Conservation (phyloP, 192 early-diverging fungal species). For the Diversispora eburnea region DNA sequence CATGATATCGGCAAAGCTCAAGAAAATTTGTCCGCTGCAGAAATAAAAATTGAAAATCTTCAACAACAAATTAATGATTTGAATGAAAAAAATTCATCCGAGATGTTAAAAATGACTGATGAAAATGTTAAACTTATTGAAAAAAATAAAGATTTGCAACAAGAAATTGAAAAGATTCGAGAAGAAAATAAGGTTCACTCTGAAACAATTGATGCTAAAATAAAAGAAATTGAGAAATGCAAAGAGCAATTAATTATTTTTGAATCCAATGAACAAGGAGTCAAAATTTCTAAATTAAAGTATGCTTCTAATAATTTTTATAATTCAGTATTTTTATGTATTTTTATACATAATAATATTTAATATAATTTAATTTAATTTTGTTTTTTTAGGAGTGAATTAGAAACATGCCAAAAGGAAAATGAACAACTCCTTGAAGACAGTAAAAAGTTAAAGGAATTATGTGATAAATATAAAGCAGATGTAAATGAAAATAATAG, state of each 20-base stretch:
- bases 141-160: background rate
- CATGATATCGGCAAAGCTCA: background rate
- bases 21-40: constrained; percentile 4
- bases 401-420: background rate
- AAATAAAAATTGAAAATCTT: background rate
- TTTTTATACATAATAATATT: background rate
- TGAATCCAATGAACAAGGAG: background rate
- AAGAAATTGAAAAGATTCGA: background rate
- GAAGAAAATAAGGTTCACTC: background rate
- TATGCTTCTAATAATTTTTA: background rate
- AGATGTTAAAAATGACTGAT: background rate
- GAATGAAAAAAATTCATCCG: background rate
- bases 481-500: background rate
- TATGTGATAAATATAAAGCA: background rate
- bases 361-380: background rate
- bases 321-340: background rate
- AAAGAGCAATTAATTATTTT: background rate
- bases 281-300: background rate
- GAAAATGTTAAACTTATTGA: background rate
- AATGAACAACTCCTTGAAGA: background rate
- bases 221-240: background rate
- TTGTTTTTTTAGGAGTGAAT: background rate
- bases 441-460: background rate
- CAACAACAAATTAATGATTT: background rate
- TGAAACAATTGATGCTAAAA: background rate